Conservation (phyloP, 1,284 basidiomycete species). For the Fomes fomentarius region DNA sequence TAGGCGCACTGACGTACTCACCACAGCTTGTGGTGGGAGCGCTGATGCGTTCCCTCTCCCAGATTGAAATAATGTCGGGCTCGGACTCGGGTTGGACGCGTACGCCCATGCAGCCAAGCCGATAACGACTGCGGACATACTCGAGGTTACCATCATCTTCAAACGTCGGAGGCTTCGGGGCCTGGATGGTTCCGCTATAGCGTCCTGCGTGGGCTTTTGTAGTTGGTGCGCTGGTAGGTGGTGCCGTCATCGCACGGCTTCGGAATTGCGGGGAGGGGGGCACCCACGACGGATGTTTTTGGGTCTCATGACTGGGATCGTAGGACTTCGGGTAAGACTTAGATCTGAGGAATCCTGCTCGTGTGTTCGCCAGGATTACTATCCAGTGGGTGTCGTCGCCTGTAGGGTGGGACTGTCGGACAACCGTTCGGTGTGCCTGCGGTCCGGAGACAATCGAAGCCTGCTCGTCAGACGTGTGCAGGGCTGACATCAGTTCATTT, state of each 20-base stretch:
- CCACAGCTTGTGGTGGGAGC: slow-evolving; percentile 29
- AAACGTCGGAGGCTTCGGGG: not conserved
- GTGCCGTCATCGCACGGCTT: slow-evolving; percentile 13
- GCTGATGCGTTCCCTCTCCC: slow-evolving; percentile 3
- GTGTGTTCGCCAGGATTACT: too few relatives aligned
- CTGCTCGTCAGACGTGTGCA: too few relatives aligned
- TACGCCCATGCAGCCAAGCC: slow-evolving; percentile 16
- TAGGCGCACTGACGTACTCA: slow-evolving; percentile 10
- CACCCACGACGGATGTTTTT: slow-evolving; percentile 18
- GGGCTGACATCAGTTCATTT: too few relatives aligned
- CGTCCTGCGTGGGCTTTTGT: slow-evolving; percentile 13
- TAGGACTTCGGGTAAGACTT: slow-evolving; percentile 3
- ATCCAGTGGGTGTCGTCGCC: too few relatives aligned
- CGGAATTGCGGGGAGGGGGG: not conserved
- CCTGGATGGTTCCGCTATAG: not conserved
- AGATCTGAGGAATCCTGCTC: too few relatives aligned
- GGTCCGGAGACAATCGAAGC: too few relatives aligned
- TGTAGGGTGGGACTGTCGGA: too few relatives aligned
- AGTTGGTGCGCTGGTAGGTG: not conserved
- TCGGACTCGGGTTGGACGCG: slow-evolving; percentile 8
- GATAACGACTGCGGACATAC: slow-evolving; percentile 4
- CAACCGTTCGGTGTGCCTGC: too few relatives aligned
- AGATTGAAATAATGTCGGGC: not conserved
- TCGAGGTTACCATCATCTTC: slow-evolving; percentile 15
- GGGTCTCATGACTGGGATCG: slow-evolving; percentile 14